phyloP scores from a whole-genome alignment of 495 filamentous ascomycete species.

The Penicillium bialowiezense region DNA sequence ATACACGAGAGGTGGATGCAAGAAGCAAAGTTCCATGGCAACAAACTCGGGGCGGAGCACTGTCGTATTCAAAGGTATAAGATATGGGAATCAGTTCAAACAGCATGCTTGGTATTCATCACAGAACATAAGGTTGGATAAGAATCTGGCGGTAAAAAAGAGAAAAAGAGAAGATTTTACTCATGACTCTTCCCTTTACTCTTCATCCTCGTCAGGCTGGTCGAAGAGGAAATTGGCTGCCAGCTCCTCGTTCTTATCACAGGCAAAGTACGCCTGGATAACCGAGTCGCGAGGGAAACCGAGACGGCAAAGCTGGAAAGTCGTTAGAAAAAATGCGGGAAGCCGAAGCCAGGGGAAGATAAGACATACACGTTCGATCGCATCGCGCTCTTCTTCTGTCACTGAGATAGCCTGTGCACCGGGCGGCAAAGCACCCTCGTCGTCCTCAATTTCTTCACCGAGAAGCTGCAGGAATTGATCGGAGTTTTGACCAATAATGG shows the following conservation, averaged over 20 bases:
- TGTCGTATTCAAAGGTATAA: constrained; percentile 7
- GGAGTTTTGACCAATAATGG: constrained; percentile 83
- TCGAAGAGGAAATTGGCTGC: constrained; percentile 98
- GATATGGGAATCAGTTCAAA: constrained; percentile 16
- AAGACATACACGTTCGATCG: constrained; percentile 84
- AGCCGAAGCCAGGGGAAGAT: background rate
- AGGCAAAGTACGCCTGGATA: constrained; percentile 98
- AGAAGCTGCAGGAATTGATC: constrained; percentile 89
- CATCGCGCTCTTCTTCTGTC: constrained; percentile 92
- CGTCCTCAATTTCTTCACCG: constrained; percentile 68
- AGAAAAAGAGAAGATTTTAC: constrained; percentile 11
- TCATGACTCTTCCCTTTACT: constrained; percentile 31
- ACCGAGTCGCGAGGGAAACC: constrained; percentile 91
- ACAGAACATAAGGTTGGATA: constrained; percentile 21
- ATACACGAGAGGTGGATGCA: constrained; percentile 25
- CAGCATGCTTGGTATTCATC: constrained; percentile 33
- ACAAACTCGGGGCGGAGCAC: constrained; percentile 5
- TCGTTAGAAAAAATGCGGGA: constrained; percentile 25
- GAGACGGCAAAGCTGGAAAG: constrained; percentile 76
- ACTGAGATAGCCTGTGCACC: constrained; percentile 87
- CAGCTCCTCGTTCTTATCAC: constrained; percentile 98
- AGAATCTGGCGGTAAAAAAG: constrained; percentile 4
- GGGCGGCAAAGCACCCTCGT: constrained; percentile 75
- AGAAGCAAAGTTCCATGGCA: constrained; percentile 8
- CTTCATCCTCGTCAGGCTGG: constrained; percentile 85